These are phyloP conservation scores for Termitomyces sp. DNA, from an alignment of 768 basidiomycete genomes.

Conservation along the genomic window DNA sequence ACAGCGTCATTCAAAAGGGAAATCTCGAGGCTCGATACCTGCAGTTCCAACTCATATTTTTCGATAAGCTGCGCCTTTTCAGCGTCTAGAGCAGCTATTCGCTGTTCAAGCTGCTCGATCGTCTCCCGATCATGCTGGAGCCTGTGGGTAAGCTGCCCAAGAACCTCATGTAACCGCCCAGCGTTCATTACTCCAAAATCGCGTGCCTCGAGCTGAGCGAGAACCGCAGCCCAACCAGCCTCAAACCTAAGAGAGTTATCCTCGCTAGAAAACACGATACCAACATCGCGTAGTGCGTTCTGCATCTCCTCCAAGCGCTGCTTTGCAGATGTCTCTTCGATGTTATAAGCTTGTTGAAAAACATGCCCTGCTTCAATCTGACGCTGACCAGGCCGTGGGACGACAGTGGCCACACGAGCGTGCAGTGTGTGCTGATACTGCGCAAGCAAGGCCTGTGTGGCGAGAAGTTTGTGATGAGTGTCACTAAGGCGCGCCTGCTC, in stretches of 20 bases:
- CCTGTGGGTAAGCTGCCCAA: constrained; percentile 13
- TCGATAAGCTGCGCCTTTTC: constrained; percentile 13
- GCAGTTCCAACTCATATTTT: constrained; percentile 13
- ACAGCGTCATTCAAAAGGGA: constrained; percentile 10
- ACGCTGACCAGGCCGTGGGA: background rate
- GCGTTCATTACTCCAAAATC: constrained; percentile 15
- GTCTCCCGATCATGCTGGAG: constrained; percentile 18
- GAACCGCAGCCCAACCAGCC: constrained; percentile 18
- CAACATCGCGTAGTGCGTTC: constrained; percentile 13
- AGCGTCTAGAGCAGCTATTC: constrained; percentile 7
- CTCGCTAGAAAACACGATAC: constrained; percentile 16
- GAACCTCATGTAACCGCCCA: constrained; percentile 15
- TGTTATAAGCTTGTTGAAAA: constrained; percentile 1
- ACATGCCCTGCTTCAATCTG: constrained; percentile 1
- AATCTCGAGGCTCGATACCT: constrained; percentile 8
- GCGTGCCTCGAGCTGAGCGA: constrained; percentile 16
- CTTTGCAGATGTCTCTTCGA: constrained; percentile 6
- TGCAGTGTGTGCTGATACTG: constrained; percentile 10
- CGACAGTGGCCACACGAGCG: background rate
- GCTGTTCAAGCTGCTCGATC: constrained; percentile 15
- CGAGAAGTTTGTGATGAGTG: background rate
- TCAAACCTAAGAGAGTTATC: constrained; percentile 19
- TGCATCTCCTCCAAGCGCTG: constrained; percentile 16
- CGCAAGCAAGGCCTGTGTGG: constrained; percentile 10
- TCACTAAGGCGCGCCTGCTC: constrained; percentile 11